phyloP scores from a whole-genome alignment of 2,329 filamentous ascomycete genomes.

The Aureobasidium sp. region DNA sequence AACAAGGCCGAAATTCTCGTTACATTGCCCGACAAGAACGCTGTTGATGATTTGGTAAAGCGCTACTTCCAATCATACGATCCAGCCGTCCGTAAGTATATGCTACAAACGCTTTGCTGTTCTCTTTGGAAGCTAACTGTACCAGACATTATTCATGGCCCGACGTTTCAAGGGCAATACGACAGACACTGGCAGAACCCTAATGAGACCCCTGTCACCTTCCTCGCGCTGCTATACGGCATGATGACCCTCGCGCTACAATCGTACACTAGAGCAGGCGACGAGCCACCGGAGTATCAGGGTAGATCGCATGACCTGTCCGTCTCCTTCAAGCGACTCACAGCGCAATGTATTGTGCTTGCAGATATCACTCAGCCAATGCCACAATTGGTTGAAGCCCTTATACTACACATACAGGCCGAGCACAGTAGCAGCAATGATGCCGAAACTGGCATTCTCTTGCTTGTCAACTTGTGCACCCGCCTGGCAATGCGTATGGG shows the following conservation, averaged over 20 bases:
- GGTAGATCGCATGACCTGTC: constrained; percentile 48
- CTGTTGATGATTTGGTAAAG: constrained; percentile 74
- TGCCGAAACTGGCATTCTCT: constrained; percentile 58
- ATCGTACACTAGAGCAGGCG: constrained; percentile 69
- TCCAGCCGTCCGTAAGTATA: constrained; percentile 48
- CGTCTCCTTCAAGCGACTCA: constrained; percentile 55
- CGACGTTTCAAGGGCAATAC: constrained; percentile 71
- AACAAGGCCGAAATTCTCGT: constrained; percentile 69
- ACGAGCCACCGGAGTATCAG: constrained; percentile 70
- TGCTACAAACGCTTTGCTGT: background rate
- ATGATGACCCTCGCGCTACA: constrained; percentile 70
- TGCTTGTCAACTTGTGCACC: constrained; percentile 51
- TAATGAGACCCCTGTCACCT: constrained; percentile 63
- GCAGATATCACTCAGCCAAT: constrained; percentile 70
- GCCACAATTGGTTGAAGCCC: constrained; percentile 68
- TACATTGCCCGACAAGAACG: constrained; percentile 70
- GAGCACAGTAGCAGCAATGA: constrained; percentile 68
- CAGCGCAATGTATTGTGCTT: constrained; percentile 67
- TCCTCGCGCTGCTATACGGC: constrained; percentile 68
- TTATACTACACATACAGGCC: constrained; percentile 66
- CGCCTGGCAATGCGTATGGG: constrained; percentile 63
- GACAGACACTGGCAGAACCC: constrained; percentile 64
- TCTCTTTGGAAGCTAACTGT: background rate
- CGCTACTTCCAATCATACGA: constrained; percentile 84
- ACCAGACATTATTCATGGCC: constrained; percentile 47